Evolutionary conservation across 345 rosid species (phyloP), one percentile per base, ranked within the genome.

Genomic region (Luvunga scandens): DNA sequence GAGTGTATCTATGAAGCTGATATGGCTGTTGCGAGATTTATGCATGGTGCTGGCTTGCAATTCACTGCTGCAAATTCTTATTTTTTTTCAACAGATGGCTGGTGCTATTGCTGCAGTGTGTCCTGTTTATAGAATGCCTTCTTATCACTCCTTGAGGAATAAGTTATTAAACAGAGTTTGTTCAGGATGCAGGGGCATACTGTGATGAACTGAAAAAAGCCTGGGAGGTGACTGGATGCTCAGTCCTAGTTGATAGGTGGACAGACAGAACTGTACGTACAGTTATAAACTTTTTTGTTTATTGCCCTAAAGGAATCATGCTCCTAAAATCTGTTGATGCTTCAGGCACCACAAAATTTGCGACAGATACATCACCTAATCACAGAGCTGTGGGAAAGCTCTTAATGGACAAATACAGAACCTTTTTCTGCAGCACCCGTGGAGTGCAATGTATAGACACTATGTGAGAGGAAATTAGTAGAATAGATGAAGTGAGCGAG

Each of bases 181-280:
- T 74, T 69, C 83, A 73, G 77, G 81, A 84, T 34, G 74, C 77
- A 5, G 79, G 67, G 69, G 79, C 72, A 65, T 79, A 84, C 56
- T 69, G 79, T 38, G 75, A 66, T 36, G 83, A 79, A 79, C 63
- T 84, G 80, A 79, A 72, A 60, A 82, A 70, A 39, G 69, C 83
- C 14, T 84, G 87, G 87, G 85, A 76, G 70, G 79, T 81, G 72
- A 79, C 81, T 57, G 83, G 87, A 2, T 84, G 87, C 34, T 72
- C 83, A 3, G 67, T 84, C 56, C 30, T 77, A 70, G 81, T 64
- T 79, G 85, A 84, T 69, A 79, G 85, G 75, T 79, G 83, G 87
- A 73, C 36, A 25, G 80, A 69, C 50, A 71, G 69, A 79, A 62
- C 66, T 34, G 80, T 69, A 59, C 63, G 64, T 28, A 56, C 84